Evolutionary conservation across 352 stramenopile species (phyloP), one percentile per base, ranked within the genome.

Genomic region (Globisporangium splendens): DNA sequence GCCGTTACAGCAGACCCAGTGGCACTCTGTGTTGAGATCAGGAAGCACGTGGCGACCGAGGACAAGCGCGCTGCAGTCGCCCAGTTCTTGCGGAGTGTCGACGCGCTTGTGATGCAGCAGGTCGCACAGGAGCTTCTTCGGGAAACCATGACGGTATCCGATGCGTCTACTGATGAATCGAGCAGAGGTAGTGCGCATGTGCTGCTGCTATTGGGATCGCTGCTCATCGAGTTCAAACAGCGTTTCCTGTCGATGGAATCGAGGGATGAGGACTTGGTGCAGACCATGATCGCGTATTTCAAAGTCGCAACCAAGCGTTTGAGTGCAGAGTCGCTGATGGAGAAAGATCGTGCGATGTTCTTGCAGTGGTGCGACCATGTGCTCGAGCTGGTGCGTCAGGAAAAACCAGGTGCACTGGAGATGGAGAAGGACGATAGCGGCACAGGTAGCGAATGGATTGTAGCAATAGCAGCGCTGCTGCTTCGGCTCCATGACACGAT

Each of bases 401-500:
- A 20, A 3, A 46, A 44, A 33, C 24, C 49, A 8, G 35, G 21
- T n/a, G 33, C 46, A 5, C 33, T 1, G 2, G 3, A 17, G 14
- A 10, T 18, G 5, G 54, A 15, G 13, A 28, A 46, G 4, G 21
- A 35, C 20, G 47, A 46, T 8, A 13, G 31, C 15, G 43, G 53
- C 21, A 18, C 39, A n/a, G 10, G 10, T 4, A 14, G 18, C 22
- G 35, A 4, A 11, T 49, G 24, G 8, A 10, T 52, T 15, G 8
- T 41, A 14, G 21, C 43, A n/a, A 44, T 65, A 8, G 59, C 51
- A 4, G 18, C 41, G 43, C 35, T 58, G 24, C 46, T 68, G 3
- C 44, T 68, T 22, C 44, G 49, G 42, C 62, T 68, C 14, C 62
- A 68, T 31, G 42, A 63, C 17, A 20, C 50, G 1, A 31, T 46